These are phyloP conservation scores for Xerocomellus dryophilus DNA, from an alignment of 768 basidiomycete species.

Conservation along the genomic window DNA sequence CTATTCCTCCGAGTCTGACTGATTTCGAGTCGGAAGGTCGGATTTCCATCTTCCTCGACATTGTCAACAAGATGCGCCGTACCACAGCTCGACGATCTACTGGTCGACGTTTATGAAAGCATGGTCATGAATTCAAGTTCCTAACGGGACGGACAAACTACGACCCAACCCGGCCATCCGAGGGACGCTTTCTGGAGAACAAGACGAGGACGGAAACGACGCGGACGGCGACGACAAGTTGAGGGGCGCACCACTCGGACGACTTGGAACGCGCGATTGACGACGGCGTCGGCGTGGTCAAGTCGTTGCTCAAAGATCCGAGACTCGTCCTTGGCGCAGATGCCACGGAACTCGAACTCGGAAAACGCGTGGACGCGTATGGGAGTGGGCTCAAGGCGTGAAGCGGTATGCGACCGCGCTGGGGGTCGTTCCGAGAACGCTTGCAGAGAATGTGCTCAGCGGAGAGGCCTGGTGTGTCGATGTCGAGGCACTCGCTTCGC, in stretches of 20 bases:
- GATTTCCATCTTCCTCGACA: no score
- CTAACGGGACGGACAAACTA: no score
- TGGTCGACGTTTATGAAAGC: no score
- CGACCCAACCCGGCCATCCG: no score
- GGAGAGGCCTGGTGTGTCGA: slow-evolving; percentile 84
- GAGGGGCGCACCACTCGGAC: slow-evolving; percentile 91
- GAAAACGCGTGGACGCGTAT: slow-evolving; percentile 76
- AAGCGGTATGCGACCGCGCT: slow-evolving; percentile 85
- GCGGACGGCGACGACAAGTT: slow-evolving; percentile 88
- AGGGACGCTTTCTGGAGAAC: no score
- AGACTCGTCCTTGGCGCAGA: slow-evolving; percentile 92
- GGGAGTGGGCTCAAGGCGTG: slow-evolving; percentile 85
- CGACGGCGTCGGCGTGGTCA: slow-evolving; percentile 95
- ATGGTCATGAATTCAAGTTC: no score
- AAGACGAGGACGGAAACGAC: slow-evolving; percentile 68
- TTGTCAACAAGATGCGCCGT: no score
- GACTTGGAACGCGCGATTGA: slow-evolving; percentile 96
- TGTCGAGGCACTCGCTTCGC: slow-evolving; percentile 61
- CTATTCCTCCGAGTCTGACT: no score
- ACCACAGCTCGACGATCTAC: no score
- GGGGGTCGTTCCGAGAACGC: slow-evolving; percentile 87
- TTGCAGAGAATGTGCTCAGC: slow-evolving; percentile 94
- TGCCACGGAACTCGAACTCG: slow-evolving; percentile 91
- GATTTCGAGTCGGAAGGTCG: no score
- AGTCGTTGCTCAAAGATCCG: slow-evolving; percentile 85